Base-by-base conservation (phyloP, 2,329 filamentous ascomycete genomes). In the Capronia coronata region DNA sequence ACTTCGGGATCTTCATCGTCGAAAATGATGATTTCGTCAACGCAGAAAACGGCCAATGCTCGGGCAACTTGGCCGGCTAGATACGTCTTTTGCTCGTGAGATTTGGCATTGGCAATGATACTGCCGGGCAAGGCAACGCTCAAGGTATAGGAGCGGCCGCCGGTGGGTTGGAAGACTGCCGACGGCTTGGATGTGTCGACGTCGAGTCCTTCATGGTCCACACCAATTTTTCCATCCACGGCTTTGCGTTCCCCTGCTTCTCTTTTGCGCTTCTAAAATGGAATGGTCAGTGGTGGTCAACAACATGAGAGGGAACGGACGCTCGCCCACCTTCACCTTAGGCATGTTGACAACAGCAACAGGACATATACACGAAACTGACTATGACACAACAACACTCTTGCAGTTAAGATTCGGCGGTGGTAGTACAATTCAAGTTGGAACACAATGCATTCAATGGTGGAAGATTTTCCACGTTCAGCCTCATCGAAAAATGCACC, bases 21-120 rank as follows among this genome's bases (percentile, higher is more conserved):
- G 66, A 86, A 94, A 47, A 94, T 72, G 43, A 94, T 75, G 23
- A 94, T 76, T 68, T 94, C 88, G 64, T 94, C 88, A 58, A 94
- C 77, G 62, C 80, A 84, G 69, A 93, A 94, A 55, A 94, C 83
- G 54, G 86, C 84, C 44, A 88, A 77, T 27, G 87, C 86, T 46
- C 88, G 85, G 4, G 87, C 87, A 46, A 94, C 82, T 56, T 84
- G 82, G 6, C 84, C 86, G 1, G 83, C 84, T 41, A 86, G 74
- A 41, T 77, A 75, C 29, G 84, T 87, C 64, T 87, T 84, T 63
- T 87, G 82, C 52, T 94, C 87, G 55, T 83, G 80, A 8, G 83
- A 85, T 50, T 79, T 74, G 30, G 83, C 81, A 64, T 85, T 89
- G 59, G 42, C 43, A 30, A 91, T 76, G 38, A 93, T 80, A 63